Evolutionary conservation across 2,329 filamentous ascomycete species (phyloP).

Genomic region (Knoxdaviesia proteae): DNA sequence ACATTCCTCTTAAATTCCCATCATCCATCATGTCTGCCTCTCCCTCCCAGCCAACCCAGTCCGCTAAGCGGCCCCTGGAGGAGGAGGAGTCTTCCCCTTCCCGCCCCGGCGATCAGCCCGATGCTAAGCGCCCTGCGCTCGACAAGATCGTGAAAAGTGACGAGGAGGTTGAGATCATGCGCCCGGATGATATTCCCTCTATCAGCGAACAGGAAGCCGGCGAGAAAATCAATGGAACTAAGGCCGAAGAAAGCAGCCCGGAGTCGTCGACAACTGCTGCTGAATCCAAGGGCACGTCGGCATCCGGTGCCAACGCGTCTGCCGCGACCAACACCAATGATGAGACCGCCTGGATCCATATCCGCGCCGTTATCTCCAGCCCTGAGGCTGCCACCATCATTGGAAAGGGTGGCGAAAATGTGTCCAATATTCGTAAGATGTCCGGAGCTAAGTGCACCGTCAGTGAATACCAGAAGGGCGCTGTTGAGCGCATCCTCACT

Average conservation of each 20-base stretch:
- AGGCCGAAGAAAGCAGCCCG: conserved; percentile 40
- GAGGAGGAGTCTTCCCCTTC: conserved; percentile 95
- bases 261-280: conserved; percentile 20
- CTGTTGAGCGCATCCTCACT: conserved; percentile 91
- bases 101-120: conserved; percentile 75
- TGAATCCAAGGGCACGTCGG: conserved; percentile 29
- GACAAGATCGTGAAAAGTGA: conserved; percentile 71
- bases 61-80: conserved; percentile 82
- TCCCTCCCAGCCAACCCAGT: conserved; percentile 43
- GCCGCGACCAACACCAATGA: conserved; percentile 42
- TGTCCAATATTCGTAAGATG: conserved; percentile 85
- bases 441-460: conserved; percentile 97
- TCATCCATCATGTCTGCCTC: conserved; percentile 41
- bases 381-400: conserved; percentile 95
- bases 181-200: conserved; percentile 12
- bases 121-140: conserved; percentile 88
- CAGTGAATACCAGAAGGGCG: conserved; percentile 92
- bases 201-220: conserved; percentile 25
- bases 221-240: conserved; percentile 27
- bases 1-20: too few relatives aligned
- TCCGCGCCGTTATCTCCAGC: conserved; percentile 91
- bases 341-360: conserved; percentile 90
- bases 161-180: conserved; percentile 26
- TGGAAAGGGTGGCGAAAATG: conserved; percentile 96
- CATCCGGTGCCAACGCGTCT: conserved; percentile 16